A percentile compares a stretch with the other conserved stretches of the same genome.
Conservation (phyloP, 441 rosid genomes). For the Aquilaria agallochum region DNA sequence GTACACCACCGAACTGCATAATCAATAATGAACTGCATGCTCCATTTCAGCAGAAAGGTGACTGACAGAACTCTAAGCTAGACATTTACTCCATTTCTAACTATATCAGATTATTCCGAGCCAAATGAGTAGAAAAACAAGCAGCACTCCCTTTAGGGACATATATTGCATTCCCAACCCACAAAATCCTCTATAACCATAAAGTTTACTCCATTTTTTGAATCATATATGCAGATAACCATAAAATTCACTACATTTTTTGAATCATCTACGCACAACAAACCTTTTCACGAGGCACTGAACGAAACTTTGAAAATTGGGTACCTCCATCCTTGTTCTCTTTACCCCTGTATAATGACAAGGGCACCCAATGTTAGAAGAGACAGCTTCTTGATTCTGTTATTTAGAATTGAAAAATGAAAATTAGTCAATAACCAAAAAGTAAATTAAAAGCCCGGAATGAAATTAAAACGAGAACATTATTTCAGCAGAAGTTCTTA, state of each 20-base stretch:
- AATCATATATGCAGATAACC: not conserved
- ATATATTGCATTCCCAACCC: not conserved
- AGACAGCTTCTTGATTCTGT: not conserved
- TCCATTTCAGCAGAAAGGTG: no score
- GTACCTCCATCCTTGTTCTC: conserved; percentile 16
- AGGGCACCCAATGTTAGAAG: not conserved
- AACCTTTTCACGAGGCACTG: conserved; percentile 40
- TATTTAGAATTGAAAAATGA: not conserved
- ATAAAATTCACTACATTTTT: not conserved
- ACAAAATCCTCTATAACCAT: conserved; percentile 3
- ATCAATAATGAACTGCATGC: no score
- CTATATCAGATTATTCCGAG: not conserved
- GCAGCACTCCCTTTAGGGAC: not conserved
- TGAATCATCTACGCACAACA: conserved; percentile 10
- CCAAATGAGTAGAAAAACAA: not conserved
- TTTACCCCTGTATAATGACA: conserved; percentile 29
- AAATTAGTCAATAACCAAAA: not conserved
- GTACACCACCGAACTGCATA: no score
- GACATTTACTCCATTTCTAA: no score
- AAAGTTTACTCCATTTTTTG: not conserved
- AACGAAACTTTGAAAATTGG: conserved; percentile 23
- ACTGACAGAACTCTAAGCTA: no score
- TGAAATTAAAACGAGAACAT: no score
- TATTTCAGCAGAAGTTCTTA: not conserved
- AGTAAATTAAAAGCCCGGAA: not conserved